Percentiles rank a stretch among this genome's conserved stretches.
These are phyloP conservation scores for Geotrichum fermentans DNA, from an alignment of 1,139 yeast genomes.

Conservation along the genomic window DNA sequence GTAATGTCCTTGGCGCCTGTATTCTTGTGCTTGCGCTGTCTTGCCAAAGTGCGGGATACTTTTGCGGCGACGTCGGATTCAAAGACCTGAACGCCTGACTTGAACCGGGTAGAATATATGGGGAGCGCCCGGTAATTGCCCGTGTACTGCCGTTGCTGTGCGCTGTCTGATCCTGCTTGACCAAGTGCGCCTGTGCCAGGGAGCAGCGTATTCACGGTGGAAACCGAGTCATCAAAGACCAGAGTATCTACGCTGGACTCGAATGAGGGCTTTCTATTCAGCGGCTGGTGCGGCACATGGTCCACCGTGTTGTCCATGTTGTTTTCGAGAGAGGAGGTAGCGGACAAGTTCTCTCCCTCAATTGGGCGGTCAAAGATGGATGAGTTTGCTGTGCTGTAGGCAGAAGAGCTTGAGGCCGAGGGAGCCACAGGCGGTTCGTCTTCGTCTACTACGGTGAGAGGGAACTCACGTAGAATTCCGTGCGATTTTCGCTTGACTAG, in stretches of 20 bases:
- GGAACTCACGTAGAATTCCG: too few species aligned
- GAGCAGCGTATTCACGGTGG: constrained; percentile 17
- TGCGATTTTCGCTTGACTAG: not conserved
- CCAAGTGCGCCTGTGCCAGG: not conserved
- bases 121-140: constrained; percentile 13
- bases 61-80: constrained; percentile 19
- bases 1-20: not conserved
- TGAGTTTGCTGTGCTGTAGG: not conserved
- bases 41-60: constrained; percentile 11
- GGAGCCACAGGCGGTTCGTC: not conserved
- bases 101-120: constrained; percentile 18
- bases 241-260: constrained; percentile 17
- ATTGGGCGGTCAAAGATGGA: not conserved
- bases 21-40: constrained; percentile 7
- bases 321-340: not conserved
- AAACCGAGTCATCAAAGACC: constrained; percentile 12
- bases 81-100: constrained; percentile 18
- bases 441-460: too few species aligned
- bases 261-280: constrained; percentile 5
- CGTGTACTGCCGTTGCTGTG: not conserved
- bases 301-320: not conserved
- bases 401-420: not conserved
- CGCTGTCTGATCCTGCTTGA: not conserved
- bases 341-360: not conserved
- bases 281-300: not conserved